These are phyloP conservation scores for Aspergillus affinis DNA, from an alignment of 495 filamentous ascomycete species.

Conservation along the genomic window DNA sequence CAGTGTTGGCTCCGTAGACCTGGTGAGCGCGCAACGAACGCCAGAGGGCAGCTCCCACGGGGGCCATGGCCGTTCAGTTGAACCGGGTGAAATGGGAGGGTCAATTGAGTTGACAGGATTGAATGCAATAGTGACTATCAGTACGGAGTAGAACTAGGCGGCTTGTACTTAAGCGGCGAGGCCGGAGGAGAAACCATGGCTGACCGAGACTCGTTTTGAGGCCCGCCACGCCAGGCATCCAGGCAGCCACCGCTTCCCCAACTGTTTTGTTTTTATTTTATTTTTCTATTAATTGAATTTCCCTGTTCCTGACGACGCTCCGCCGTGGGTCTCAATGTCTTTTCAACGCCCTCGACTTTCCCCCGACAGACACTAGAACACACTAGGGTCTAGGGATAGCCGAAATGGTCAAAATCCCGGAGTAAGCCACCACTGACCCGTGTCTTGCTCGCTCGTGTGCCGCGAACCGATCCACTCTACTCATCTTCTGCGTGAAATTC, in stretches of 20 bases:
- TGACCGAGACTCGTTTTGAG: neutral
- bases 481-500: neutral
- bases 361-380: too few species aligned
- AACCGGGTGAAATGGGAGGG: neutral
- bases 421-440: conserved; percentile 3
- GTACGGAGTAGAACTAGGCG: neutral
- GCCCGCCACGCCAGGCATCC: neutral
- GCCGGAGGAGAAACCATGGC: neutral
- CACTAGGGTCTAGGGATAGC: neutral
- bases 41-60: conserved; percentile 54
- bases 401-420: conserved; percentile 1
- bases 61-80: conserved; percentile 27
- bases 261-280: neutral
- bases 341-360: neutral
- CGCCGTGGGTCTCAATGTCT: neutral
- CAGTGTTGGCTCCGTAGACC: conserved; percentile 77
- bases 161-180: too few species aligned
- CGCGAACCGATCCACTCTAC: conserved; percentile 1
- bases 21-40: conserved; percentile 63
- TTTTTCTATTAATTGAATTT: neutral
- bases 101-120: neutral
- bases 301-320: neutral
- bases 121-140: neutral
- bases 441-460: neutral
- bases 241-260: conserved; percentile 4